Base-by-base conservation (phyloP, 176 grass and related monocot species). In the Typha latifolia region DNA sequence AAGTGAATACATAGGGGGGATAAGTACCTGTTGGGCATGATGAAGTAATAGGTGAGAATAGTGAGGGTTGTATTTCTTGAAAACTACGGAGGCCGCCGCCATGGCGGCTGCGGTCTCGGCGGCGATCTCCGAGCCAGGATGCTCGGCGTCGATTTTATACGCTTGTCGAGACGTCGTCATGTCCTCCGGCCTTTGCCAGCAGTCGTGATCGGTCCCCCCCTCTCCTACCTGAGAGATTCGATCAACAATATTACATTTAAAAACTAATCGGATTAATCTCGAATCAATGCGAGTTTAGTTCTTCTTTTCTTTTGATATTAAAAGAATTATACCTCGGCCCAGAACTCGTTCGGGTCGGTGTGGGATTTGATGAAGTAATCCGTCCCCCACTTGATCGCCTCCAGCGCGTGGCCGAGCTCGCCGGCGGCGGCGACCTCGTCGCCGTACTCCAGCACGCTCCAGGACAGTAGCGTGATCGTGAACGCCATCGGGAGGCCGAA, bases 401-500 rank as follows among this genome's bases (percentile, higher is more conserved):
- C 88, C 5, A 89, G 71, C 15, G 88, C 82, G 69, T 91, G 93
- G 0, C 16, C 51, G 21, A 68, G 49, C 72, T 96, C 93, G 1
- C 72, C 88, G 57, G 84, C 79, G 21, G 56, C 61, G 15, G 69
- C 0, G 8, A 96, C 62, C 66, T 68, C 79, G 14, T 12, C 72
- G 53, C 85, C 72, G 76, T 96, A 89, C 32, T 91, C 88, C 12
- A 91, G 1, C 10, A 91, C 69, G 51, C 82, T 57, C 90, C 90
- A 89, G 11, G 90, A 81, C 5, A 95, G 86, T 61, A 95, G 80
- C 0, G 90, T 95, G 0, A 95, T 66, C 3, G 90, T 95, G 80
- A 95, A 95, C 21, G 90, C 90, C 90, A 95, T 95, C 10, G 90
- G 90, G 4, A 95, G 90, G n/a, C 90, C 90, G 73, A 95, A 95